Base-by-base conservation (phyloP, 2,329 filamentous ascomycete species). In the Ophiostoma fasciatum region DNA sequence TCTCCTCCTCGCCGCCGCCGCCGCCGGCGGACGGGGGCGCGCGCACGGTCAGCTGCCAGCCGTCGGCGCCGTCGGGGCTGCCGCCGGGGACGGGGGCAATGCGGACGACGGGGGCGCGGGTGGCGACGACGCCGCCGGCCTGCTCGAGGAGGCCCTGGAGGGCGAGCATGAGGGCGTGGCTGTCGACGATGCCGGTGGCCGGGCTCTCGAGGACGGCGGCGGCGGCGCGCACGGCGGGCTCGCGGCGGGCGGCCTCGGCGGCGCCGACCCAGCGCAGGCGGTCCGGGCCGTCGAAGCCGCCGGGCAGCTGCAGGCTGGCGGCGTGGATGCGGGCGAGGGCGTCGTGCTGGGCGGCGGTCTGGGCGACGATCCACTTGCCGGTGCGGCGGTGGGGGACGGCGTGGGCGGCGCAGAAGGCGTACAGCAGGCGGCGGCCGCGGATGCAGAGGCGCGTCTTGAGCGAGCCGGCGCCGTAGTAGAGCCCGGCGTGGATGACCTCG, bases 351-450 rank as follows among this genome's bases (percentile, higher is more conserved):
- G 59, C 60, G 2, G 66, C 64, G 35, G 75, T 79, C 61, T 96
- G 90, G 1, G 88, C 88, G 2, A 96, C 82, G 49, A 96, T 81
- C 87, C 88, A 94, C 62, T 94, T 96, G 41, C 85, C 85, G 18
- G 75, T 81, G 52, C 78, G 78, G 36, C 66, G 66, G 58, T 90
- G 71, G 0, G 74, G 73, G 34, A 98, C 79, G 39, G 58, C 56
- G 48, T 82, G 63, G 38, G 60, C 60, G 5, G 61, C 57, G 61
- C 88, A 94, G 28, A 93, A 71, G 4, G 64, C 66, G 58, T 98
- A 98, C 40, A 96, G 64, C 53, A 84, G 64, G 22, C 77, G 53
- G 47, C 78, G 78, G 41, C 90, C 90, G 22, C 64, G 62, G 44
- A 94, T 65, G 59, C 90, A 98, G 11, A 98, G 71, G 13, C 61